phyloP scores from a whole-genome alignment of 1,139 yeast species.

The Suzukiozyma palmioleophila region DNA sequence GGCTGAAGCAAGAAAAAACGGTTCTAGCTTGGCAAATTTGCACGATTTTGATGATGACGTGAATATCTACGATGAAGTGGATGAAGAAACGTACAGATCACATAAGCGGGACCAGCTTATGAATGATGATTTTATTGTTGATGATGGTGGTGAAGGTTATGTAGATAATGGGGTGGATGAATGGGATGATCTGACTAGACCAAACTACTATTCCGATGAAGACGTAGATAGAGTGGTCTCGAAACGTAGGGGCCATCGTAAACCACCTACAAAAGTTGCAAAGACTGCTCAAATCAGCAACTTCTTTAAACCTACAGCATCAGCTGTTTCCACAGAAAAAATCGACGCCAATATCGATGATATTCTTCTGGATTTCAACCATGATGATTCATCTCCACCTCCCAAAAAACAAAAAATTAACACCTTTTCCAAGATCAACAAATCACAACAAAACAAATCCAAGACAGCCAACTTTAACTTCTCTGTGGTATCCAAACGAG shows the following conservation, averaged over 20 bases:
- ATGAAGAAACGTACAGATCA: slow-evolving; percentile 70
- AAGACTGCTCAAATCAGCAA: slow-evolving; percentile 49
- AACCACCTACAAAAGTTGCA: slow-evolving; percentile 40
- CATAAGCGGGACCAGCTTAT: slow-evolving; percentile 76
- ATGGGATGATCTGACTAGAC: slow-evolving; percentile 60
- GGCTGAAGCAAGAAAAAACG: slow-evolving; percentile 37
- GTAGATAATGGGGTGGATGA: slow-evolving; percentile 91
- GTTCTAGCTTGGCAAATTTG: slow-evolving; percentile 20
- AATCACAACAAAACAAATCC: slow-evolving; percentile 11
- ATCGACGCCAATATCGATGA: slow-evolving; percentile 41
- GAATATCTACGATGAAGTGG: slow-evolving; percentile 80
- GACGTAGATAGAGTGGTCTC: slow-evolving; percentile 26
- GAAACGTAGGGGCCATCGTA: slow-evolving; percentile 24
- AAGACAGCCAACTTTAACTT: slow-evolving; percentile 20
- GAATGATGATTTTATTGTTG: slow-evolving; percentile 91
- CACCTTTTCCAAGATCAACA: slow-evolving; percentile 6
- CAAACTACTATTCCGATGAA: slow-evolving; percentile 52
- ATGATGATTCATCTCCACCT: slow-evolving; percentile 10
- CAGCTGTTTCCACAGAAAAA: slow-evolving; percentile 15
- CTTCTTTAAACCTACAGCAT: slow-evolving; percentile 45
- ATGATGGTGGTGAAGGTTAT: slow-evolving; percentile 86
- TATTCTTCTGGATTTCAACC: slow-evolving; percentile 41
- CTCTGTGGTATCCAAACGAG: slow-evolving; percentile 21
- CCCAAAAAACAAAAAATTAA: slow-evolving; percentile 17
- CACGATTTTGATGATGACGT: slow-evolving; percentile 23